Conservation (phyloP, 2,329 filamentous ascomycete genomes). For the Fusarium nelsonii region DNA sequence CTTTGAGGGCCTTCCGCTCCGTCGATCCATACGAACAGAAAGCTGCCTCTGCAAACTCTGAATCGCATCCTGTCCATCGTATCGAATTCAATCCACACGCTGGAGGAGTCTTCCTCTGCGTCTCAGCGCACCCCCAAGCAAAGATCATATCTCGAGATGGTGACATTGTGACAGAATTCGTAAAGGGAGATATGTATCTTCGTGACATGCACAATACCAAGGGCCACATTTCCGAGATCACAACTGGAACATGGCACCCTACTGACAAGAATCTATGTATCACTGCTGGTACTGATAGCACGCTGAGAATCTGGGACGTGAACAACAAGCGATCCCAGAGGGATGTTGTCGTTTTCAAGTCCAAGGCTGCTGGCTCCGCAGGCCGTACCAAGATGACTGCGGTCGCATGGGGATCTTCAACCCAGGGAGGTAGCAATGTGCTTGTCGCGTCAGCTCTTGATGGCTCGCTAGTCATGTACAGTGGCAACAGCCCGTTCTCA, state of each 20-base stretch:
- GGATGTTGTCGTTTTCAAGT: conserved; percentile 96
- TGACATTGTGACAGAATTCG: conserved; percentile 85
- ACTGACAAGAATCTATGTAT: conserved; percentile 85
- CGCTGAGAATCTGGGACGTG: conserved; percentile 95
- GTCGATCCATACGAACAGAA: conserved; percentile 89
- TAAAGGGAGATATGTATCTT: conserved; percentile 98
- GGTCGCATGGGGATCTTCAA: conserved; percentile 83
- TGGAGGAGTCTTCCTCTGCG: conserved; percentile 83
- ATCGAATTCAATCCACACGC: conserved; percentile 87
- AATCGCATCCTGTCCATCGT: conserved; percentile 89
- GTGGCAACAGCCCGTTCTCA: conserved; percentile 86
- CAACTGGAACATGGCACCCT: conserved; percentile 91
- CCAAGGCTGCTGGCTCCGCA: conserved; percentile 85
- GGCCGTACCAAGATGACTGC: conserved; percentile 95
- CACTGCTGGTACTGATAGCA: conserved; percentile 95
- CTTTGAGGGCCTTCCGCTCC: conserved; percentile 91
- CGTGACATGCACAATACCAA: conserved; percentile 98
- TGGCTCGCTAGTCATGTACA: conserved; percentile 91
- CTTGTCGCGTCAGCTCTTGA: conserved; percentile 88
- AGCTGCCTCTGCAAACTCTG: conserved; percentile 72
- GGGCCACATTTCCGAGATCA: conserved; percentile 93
- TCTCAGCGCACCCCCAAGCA: conserved; percentile 90
- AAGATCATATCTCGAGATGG: conserved; percentile 92
- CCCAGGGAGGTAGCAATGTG: conserved; percentile 81
- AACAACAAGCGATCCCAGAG: conserved; percentile 91